A percentile compares a stretch with the other conserved stretches of the same genome.
Evolutionary conservation across 768 basidiomycete species (phyloP).

Genomic region (Amanita rimosa): DNA sequence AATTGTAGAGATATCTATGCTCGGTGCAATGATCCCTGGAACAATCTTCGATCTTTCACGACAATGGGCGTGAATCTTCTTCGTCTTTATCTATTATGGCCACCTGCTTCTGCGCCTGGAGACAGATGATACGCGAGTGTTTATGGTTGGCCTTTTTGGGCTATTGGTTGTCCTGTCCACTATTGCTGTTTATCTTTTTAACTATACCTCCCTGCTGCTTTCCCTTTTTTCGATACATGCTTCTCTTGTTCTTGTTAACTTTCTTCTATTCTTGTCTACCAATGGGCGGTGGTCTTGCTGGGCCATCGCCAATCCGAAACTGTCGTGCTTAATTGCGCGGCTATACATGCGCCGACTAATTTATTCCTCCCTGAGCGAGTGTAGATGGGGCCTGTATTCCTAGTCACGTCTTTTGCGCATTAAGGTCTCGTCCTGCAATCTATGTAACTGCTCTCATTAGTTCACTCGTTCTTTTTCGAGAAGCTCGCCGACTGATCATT

Average conservation of each 20-base stretch:
- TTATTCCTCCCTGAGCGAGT: constrained; percentile 1
- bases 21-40: background rate
- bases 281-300: background rate
- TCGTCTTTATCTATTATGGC: constrained; percentile 8
- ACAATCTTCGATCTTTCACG: background rate
- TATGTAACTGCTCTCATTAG: background rate
- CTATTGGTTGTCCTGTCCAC: constrained; percentile 46
- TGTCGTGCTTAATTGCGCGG: background rate
- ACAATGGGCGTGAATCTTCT: background rate
- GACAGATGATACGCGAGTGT: constrained; percentile 14
- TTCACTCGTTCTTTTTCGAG: background rate
- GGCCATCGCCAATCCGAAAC: background rate
- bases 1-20: background rate
- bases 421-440: background rate
- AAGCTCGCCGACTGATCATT: background rate
- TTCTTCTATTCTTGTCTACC: background rate
- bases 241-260: background rate
- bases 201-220: constrained; percentile 1
- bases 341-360: background rate
- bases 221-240: background rate
- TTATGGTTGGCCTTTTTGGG: constrained; percentile 33
- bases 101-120: constrained; percentile 2
- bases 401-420: background rate
- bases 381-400: constrained; percentile 1
- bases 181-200: constrained; percentile 27